These are phyloP conservation scores for Fusarium brachygibbosum DNA, from an alignment of 2,329 filamentous ascomycete species.

Conservation along the genomic window DNA sequence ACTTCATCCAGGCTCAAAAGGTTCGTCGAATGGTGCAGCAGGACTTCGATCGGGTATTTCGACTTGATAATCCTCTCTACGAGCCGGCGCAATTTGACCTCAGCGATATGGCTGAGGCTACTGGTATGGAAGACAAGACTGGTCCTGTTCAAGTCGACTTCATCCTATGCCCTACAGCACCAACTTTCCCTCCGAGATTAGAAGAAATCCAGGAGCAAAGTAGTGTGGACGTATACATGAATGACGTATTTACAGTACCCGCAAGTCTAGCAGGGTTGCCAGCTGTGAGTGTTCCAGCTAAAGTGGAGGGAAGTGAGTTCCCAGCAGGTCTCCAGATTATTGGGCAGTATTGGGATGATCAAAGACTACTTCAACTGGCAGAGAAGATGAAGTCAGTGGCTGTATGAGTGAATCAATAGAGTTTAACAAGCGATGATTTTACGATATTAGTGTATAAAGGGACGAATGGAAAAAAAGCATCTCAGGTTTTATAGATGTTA, in stretches of 20 bases:
- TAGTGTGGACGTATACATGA: conserved; percentile 84
- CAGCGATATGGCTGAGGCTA: conserved; percentile 69
- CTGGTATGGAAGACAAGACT: conserved; percentile 67
- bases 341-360: conserved; percentile 85
- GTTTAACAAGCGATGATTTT: conserved; percentile 26
- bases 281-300: conserved; percentile 81
- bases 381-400: conserved; percentile 57
- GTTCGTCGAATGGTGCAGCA: conserved; percentile 84
- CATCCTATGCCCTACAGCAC: conserved; percentile 87
- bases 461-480: neutral
- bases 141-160: conserved; percentile 81
- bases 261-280: conserved; percentile 93
- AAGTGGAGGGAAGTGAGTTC: conserved; percentile 51
- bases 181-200: conserved; percentile 77
- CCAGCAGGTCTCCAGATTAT: conserved; percentile 78
- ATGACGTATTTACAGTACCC: conserved; percentile 96
- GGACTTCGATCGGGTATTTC: conserved; percentile 88
- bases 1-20: conserved; percentile 94
- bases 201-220: conserved; percentile 67
- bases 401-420: conserved; percentile 22
- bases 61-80: conserved; percentile 75
- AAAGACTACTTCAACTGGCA: conserved; percentile 71
- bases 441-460: conserved; percentile 32
- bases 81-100: conserved; percentile 68
- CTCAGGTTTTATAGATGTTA: conserved; percentile 5